Conservation (phyloP, 2,329 filamentous ascomycete species). For the Helotiales sp. region DNA sequence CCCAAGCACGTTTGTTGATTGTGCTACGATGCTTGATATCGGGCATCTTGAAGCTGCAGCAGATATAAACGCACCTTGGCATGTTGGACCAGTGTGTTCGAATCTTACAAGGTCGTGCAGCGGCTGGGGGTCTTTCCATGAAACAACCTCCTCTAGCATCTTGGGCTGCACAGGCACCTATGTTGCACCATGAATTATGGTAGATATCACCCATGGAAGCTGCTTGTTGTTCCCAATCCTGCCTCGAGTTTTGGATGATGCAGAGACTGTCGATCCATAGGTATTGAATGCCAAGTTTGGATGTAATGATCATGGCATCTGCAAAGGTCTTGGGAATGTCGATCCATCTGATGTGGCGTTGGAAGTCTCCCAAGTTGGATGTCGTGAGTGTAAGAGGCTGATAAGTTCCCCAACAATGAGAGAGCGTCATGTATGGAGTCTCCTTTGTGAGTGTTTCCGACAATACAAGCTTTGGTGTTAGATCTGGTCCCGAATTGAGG, state of each 20-base stretch:
- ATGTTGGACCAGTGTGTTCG: neutral
- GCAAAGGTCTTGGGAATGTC: neutral
- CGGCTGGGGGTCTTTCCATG: neutral
- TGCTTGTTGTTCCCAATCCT: constrained; percentile 8
- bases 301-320: neutral
- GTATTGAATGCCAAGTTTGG: neutral
- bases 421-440: neutral
- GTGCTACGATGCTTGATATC: neutral
- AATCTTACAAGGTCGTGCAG: neutral
- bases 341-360: neutral
- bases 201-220: constrained; percentile 2
- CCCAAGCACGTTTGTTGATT: neutral
- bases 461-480: neutral
- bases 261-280: constrained; percentile 12
- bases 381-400: neutral
- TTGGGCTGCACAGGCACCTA: neutral
- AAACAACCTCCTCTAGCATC: constrained; percentile 5
- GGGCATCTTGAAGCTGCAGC: neutral
- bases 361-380: neutral
- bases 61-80: neutral
- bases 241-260: constrained; percentile 7
- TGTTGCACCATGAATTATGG: constrained; percentile 1
- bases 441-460: neutral
- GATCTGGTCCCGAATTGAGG: neutral
- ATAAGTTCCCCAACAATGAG: constrained; percentile 10